Percentiles rank a stretch among this genome's conserved stretches.
These are phyloP conservation scores for Hansfordia pulvinata DNA, from an alignment of 2,329 filamentous ascomycete genomes.

Conservation along the genomic window DNA sequence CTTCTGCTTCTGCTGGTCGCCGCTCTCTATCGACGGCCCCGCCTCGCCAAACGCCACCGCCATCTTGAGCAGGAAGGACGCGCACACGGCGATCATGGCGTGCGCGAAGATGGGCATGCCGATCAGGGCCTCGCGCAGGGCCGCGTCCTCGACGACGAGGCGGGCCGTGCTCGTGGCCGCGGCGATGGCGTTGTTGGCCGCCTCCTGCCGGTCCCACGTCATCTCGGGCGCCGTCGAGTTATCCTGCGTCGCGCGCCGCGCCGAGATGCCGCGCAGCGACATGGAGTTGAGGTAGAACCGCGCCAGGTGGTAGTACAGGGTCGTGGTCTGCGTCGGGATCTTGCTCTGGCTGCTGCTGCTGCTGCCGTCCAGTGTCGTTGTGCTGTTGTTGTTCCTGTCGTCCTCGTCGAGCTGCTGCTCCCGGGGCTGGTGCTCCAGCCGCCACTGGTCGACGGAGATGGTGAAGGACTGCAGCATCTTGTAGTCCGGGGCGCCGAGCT, in stretches of 20 bases:
- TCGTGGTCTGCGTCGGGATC: slow-evolving; percentile 4
- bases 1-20: background rate
- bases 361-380: too few species aligned
- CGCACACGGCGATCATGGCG: slow-evolving; percentile 8
- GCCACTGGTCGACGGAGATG: slow-evolving; percentile 6
- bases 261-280: slow-evolving; percentile 5
- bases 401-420: background rate
- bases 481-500: slow-evolving; percentile 2
- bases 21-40: background rate
- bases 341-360: background rate
- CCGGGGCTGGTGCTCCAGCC: slow-evolving; percentile 4
- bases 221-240: slow-evolving; percentile 2
- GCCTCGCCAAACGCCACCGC: slow-evolving; percentile 7
- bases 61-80: slow-evolving; percentile 7
- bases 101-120: slow-evolving; percentile 7
- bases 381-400: background rate
- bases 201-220: slow-evolving; percentile 6
- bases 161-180: slow-evolving; percentile 5
- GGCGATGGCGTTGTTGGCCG: slow-evolving; percentile 6
- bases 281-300: slow-evolving; percentile 7
- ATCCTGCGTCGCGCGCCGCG: background rate
- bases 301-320: slow-evolving; percentile 7
- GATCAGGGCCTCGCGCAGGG: slow-evolving; percentile 6
- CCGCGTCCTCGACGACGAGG: slow-evolving; percentile 5
- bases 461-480: slow-evolving; percentile 5